These are phyloP conservation scores for Verruconis gallopava DNA, from an alignment of 2,329 filamentous ascomycete genomes.

Conservation along the genomic window DNA sequence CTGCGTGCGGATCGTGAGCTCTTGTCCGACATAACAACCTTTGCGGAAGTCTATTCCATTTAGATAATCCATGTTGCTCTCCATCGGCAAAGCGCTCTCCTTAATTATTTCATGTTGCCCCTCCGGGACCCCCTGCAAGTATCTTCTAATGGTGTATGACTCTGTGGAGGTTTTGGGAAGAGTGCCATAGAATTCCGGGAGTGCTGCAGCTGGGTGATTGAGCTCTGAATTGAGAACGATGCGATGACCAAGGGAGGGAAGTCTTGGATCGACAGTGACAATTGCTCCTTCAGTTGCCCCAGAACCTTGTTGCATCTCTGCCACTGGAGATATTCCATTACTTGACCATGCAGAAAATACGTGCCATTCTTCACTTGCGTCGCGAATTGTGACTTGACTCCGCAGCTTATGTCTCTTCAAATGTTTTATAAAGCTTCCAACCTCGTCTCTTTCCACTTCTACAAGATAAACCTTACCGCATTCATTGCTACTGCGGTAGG, in stretches of 20 bases:
- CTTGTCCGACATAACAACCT: conserved; percentile 93
- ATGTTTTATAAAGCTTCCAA: conserved; percentile 51
- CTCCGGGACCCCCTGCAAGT: conserved; percentile 71
- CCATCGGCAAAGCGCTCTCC: conserved; percentile 66
- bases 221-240: conserved; percentile 15
- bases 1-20: conserved; percentile 88
- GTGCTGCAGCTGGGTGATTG: neutral
- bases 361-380: conserved; percentile 49
- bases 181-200: conserved; percentile 17
- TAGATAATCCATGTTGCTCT: conserved; percentile 80
- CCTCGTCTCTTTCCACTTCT: conserved; percentile 64
- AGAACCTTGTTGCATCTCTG: too few species aligned
- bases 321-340: neutral
- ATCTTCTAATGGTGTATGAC: conserved; percentile 62
- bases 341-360: conserved; percentile 63
- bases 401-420: conserved; percentile 78
- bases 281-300: neutral
- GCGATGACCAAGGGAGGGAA: conserved; percentile 2
- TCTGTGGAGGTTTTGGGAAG: conserved; percentile 25
- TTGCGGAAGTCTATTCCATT: conserved; percentile 84
- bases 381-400: conserved; percentile 58
- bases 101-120: conserved; percentile 65
- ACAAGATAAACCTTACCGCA: conserved; percentile 53
- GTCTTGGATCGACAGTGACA: conserved; percentile 5
- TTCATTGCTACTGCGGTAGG: conserved; percentile 12